Evolutionary conservation across 306 rosid species (phyloP), one percentile per base, ranked within the genome.

Genomic region (Echinosophora koreensis): DNA sequence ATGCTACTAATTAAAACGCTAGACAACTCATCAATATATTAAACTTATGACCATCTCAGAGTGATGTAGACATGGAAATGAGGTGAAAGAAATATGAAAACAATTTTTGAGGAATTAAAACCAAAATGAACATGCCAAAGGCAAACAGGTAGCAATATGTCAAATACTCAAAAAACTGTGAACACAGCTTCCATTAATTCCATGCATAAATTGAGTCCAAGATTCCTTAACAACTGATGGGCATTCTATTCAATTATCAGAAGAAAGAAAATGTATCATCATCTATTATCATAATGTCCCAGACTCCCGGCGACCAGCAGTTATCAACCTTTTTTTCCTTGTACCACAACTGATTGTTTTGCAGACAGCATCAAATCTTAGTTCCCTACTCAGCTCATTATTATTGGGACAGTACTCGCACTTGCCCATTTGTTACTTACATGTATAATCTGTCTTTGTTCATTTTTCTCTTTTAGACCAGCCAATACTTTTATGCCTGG

Each of bases 381-480:
- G 66, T 22, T 76, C 32, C 46, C 14, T 14, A 2, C 9, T 52
- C 52, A n/a, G 3, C 66, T 66, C 39, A 41, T n/a, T 39, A 41
- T 5, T 8, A 66, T 47, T 14, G 55, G 32, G 44, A 18, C 56
- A 64, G 55, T 37, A 63, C 64, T 17, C 37, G 32, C 39, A 17
- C 51, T 64, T 16, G 1, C 17, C 49, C 46, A 46, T 13, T 52
- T 76, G 16, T 41, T 76, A 51, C 54, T 38, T 22, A 39, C 46
- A 38, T 2, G 32, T 4, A 28, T 58, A 41, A 30, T 30, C 28
- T 44, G 34, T 56, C 66, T 12, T 77, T 67, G 51, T 32, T 67
- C 15, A 41, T 57, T 42, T 66, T 77, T 18, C 34, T 8, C 11
- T 39, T 74, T 76, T 67, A 28, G 30, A 12, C 37, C 41, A 32